These are phyloP conservation scores for Aspergillus carbonarius DNA, from an alignment of 2,329 filamentous ascomycete genomes.

Conservation along the genomic window DNA sequence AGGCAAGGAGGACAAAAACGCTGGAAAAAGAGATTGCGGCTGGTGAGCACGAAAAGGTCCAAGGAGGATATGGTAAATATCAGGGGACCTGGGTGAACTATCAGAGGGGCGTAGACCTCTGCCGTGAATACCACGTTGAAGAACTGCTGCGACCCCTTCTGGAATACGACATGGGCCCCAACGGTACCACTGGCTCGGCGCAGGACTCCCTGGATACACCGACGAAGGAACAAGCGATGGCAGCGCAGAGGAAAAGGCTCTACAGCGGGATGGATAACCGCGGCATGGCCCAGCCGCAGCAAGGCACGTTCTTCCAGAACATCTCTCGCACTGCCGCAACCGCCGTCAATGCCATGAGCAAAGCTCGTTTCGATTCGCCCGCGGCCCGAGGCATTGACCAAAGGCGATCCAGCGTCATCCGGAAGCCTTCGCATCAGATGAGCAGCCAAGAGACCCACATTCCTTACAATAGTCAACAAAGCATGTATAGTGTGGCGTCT, in stretches of 20 bases:
- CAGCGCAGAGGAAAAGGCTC: slow-evolving; percentile 85
- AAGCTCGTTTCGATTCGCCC: slow-evolving; percentile 89
- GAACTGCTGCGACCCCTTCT: slow-evolving; percentile 49
- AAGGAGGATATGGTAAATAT: slow-evolving; percentile 97
- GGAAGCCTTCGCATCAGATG: slow-evolving; percentile 65
- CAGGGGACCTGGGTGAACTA: slow-evolving; percentile 99
- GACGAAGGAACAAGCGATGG: slow-evolving; percentile 98
- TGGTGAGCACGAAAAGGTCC: slow-evolving; percentile 96
- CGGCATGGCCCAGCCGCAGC: slow-evolving; percentile 59
- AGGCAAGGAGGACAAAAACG: slow-evolving; percentile 96
- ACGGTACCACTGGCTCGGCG: slow-evolving; percentile 64
- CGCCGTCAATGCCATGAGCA: slow-evolving; percentile 93
- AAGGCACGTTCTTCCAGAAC: slow-evolving; percentile 94
- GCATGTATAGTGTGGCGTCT: slow-evolving; percentile 65
- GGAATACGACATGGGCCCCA: slow-evolving; percentile 50
- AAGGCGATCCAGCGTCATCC: slow-evolving; percentile 67
- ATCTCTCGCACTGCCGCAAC: slow-evolving; percentile 92
- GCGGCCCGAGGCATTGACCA: slow-evolving; percentile 65
- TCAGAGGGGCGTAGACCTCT: slow-evolving; percentile 87
- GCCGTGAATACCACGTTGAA: slow-evolving; percentile 65
- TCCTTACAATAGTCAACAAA: slow-evolving; percentile 79
- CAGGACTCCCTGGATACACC: slow-evolving; percentile 84
- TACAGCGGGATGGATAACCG: slow-evolving; percentile 77
- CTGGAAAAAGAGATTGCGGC: slow-evolving; percentile 96
- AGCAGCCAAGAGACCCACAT: slow-evolving; percentile 64